These are phyloP conservation scores for Coemansia umbellata DNA, from an alignment of 192 early-diverging fungal genomes.

Conservation along the genomic window DNA sequence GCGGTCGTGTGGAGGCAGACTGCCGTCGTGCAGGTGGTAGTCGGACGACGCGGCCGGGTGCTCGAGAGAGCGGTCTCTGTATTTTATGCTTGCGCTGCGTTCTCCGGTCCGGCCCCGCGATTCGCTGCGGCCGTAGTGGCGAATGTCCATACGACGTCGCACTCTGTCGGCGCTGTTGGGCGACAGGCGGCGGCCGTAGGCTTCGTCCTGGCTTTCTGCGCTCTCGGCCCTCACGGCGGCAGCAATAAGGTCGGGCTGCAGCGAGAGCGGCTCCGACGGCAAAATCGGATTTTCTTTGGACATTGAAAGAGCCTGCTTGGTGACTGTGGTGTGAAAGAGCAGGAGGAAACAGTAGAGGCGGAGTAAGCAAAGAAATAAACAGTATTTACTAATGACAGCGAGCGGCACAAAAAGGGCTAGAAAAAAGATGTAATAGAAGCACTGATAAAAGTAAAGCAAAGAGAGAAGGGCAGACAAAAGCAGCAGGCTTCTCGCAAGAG, in stretches of 20 bases:
- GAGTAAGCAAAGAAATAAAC: too few species aligned
- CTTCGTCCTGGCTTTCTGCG: neutral
- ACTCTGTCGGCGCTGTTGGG: conserved; percentile 32
- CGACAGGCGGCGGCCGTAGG: conserved; percentile 1
- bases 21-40: neutral
- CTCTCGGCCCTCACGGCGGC: conserved; percentile 23
- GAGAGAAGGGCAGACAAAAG: neutral
- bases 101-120: conserved; percentile 8
- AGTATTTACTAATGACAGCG: too few species aligned
- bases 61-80: neutral
- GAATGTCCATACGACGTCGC: conserved; percentile 28
- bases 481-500: too few species aligned
- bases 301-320: conserved; percentile 14
- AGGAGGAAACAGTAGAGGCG: too few species aligned
- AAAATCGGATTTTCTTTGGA: conserved; percentile 44
- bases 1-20: neutral
- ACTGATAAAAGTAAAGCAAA: neutral
- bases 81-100: neutral
- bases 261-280: conserved; percentile 43
- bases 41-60: neutral
- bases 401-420: neutral
- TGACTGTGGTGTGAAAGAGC: too few species aligned
- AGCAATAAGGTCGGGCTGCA: conserved; percentile 34
- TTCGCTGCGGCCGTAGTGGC: conserved; percentile 36
- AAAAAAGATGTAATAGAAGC: neutral